Evolutionary conservation across 2,329 filamentous ascomycete species (phyloP).

Genomic region (Colletotrichum sidae): DNA sequence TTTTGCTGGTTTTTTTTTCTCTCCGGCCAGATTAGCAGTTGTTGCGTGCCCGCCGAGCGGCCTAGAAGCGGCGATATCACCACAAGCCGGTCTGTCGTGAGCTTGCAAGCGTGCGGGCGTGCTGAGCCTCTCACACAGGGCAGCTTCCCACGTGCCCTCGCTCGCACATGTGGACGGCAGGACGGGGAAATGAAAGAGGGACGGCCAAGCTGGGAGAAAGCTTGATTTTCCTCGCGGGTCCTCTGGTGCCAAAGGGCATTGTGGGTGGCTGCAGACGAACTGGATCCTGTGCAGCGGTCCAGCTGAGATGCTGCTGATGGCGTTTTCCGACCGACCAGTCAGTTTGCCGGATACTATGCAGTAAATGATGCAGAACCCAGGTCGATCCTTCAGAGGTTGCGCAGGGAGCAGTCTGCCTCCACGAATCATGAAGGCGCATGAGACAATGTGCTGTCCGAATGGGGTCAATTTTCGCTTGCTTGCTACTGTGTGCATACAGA

Average conservation of each 20-base stretch:
- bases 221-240: slow-evolving; percentile 26
- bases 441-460: slow-evolving; percentile 27
- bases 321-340: no score
- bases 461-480: slow-evolving; percentile 10
- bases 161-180: slow-evolving; percentile 24
- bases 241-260: slow-evolving; percentile 25
- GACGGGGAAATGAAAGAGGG: slow-evolving; percentile 21
- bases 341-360: neutral
- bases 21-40: slow-evolving; percentile 6
- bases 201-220: slow-evolving; percentile 29
- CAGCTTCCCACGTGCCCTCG: slow-evolving; percentile 31
- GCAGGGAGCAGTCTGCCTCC: slow-evolving; percentile 2
- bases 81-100: neutral
- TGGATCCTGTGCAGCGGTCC: no score
- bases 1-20: neutral
- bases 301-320: neutral
- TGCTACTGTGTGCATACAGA: no score
- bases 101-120: slow-evolving; percentile 1
- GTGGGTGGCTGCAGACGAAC: neutral
- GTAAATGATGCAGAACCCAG: neutral
- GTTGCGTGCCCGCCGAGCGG: neutral
- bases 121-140: slow-evolving; percentile 30
- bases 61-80: slow-evolving; percentile 25
- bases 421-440: slow-evolving; percentile 20
- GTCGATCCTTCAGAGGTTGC: neutral